Evolutionary conservation across 129 eudicot genomes (phyloP), one percentile per base, ranked within the genome.

Genomic region (Centella asiatica): DNA sequence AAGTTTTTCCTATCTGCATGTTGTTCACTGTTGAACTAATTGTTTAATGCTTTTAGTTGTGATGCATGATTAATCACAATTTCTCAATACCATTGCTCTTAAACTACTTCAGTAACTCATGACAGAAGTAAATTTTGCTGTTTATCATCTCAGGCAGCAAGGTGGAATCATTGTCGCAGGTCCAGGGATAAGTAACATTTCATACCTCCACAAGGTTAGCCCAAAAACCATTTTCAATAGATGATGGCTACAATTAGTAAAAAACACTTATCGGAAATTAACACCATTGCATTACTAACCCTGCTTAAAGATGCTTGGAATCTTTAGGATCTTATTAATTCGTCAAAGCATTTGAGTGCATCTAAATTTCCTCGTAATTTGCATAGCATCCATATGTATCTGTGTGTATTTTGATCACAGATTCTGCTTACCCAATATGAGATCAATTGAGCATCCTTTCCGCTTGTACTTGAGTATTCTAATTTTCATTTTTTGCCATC

Each of bases 91-190:
- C 14, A 24, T 26, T 20, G 20, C 11, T 55, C 6, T 55, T 23
- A 55, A 15, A 31, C 32, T 51, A 51, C 14, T 5, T 6, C 26
- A 24, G n/a, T 51, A 45, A 51, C 57, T 51, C 10, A 22, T 29
- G 6, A 57, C 18, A 17, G 44, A 18, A 32, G 18, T 29, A 18
- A 32, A 19, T 4, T 14, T 60, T 62, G 26, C 45, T 67, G 65
- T 15, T 68, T 63, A 28, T 80, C 57, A 57, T 81, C 39, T 67
- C 77, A 92, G 98, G 98, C 87, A 73, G 71, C 98, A 92, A 72
- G 98, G 98, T 24, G 98, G 98, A 46, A 81, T 92, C 67, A 71
- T 87, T 36, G 90, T 92, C 66, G 98, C 95, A 28, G 98, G 98
- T 69, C 98, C 98, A 20, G 98, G 98, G 53, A 92, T 87, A 84